These are phyloP conservation scores for Neostapfia colusana DNA, from an alignment of 176 grass and related monocot genomes.

Conservation along the genomic window DNA sequence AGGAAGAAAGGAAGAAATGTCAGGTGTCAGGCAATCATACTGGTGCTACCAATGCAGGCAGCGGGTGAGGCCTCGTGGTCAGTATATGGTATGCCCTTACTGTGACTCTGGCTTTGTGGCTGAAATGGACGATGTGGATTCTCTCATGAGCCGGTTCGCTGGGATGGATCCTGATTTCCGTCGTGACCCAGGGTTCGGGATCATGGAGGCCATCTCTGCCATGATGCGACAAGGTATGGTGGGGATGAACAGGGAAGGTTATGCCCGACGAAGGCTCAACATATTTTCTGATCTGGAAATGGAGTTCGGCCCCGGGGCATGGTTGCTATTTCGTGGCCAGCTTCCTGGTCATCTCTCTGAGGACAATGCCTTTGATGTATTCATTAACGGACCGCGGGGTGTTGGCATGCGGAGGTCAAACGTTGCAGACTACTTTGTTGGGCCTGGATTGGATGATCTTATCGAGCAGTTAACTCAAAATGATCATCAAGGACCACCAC, in stretches of 20 bases:
- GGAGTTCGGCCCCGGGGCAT: conserved; percentile 70
- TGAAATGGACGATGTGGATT: conserved; percentile 63
- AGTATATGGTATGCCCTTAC: conserved; percentile 71
- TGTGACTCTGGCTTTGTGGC: conserved; percentile 79
- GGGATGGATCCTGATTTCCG: conserved; percentile 64
- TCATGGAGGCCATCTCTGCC: conserved; percentile 80
- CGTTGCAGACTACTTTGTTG: conserved; percentile 83
- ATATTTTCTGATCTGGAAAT: conserved; percentile 72
- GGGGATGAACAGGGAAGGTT: conserved; percentile 58
- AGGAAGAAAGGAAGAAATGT: conserved; percentile 47
- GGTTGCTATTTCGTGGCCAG: conserved; percentile 81
- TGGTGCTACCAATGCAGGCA: conserved; percentile 90
- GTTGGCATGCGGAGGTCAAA: conserved; percentile 61
- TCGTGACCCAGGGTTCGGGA: conserved; percentile 57
- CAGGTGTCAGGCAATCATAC: conserved; percentile 51
- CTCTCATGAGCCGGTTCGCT: conserved; percentile 60
- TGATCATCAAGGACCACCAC: conserved; percentile 67
- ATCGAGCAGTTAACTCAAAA: conserved; percentile 82
- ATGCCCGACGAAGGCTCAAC: conserved; percentile 52
- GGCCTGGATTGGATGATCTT: conserved; percentile 77
- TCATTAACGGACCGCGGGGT: conserved; percentile 55
- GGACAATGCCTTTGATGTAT: conserved; percentile 49
- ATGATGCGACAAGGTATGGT: conserved; percentile 70
- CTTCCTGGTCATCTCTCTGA: conserved; percentile 61
- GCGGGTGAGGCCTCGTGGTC: conserved; percentile 58